Evolutionary conservation across 106 monocot species (phyloP).

Genomic region (Allium sativum): DNA sequence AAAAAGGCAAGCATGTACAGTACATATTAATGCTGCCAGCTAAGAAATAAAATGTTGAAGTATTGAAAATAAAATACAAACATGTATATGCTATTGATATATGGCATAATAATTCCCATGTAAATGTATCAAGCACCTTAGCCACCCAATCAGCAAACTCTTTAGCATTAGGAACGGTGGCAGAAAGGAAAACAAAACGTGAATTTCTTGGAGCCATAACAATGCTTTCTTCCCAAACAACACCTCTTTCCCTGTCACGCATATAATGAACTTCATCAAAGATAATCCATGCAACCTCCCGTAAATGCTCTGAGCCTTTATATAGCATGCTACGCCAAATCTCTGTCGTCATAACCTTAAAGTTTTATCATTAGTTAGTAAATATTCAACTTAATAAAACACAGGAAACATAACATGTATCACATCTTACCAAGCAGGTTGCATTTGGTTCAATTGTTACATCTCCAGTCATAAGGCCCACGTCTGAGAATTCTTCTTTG

Average conservation of each 20-base stretch:
- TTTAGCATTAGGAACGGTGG: constrained; percentile 95
- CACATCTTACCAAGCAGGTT: constrained; percentile 72
- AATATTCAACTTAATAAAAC: too few species aligned
- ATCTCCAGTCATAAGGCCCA: constrained; percentile 98
- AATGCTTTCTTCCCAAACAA: constrained; percentile 99
- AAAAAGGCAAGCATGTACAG: background rate
- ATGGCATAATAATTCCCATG: too few species aligned
- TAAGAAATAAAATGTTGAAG: background rate
- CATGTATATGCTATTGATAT: background rate
- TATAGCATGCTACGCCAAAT: constrained; percentile 99
- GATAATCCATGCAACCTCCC: constrained; percentile 94
- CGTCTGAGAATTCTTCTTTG: constrained; percentile 91
- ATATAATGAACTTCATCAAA: constrained; percentile 99
- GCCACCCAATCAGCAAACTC: constrained; percentile 99
- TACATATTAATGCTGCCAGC: background rate
- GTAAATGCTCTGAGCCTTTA: constrained; percentile 86
- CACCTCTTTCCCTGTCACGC: constrained; percentile 94
- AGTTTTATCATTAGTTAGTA: background rate
- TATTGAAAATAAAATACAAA: background rate
- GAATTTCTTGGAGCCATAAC: constrained; percentile 95
- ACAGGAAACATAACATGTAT: background rate
- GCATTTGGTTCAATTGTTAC: constrained; percentile 96
- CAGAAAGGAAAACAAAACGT: constrained; percentile 91
- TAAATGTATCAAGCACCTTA: constrained; percentile 39
- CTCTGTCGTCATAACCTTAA: constrained; percentile 97